These are phyloP conservation scores for Ogataea salicorniae DNA, from an alignment of 805 yeast genomes.

Conservation along the genomic window DNA sequence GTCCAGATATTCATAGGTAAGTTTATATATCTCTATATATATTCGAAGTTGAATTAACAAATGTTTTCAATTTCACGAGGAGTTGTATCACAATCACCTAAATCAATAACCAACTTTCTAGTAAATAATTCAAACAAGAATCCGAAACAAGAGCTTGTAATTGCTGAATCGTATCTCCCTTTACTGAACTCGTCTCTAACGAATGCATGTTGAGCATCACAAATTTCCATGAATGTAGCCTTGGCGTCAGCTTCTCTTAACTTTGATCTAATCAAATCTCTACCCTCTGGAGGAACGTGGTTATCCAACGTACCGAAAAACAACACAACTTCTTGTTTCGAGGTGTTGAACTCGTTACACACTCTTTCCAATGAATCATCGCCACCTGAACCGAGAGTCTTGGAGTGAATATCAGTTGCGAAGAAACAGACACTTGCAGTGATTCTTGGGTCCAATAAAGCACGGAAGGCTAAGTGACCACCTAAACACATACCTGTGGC, in stretches of 20 bases:
- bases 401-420: slow-evolving; percentile 74
- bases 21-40: neutral
- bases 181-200: slow-evolving; percentile 73
- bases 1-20: too few relatives aligned
- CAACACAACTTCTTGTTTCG: slow-evolving; percentile 50
- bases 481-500: slow-evolving; percentile 88
- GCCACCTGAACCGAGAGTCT: slow-evolving; percentile 59
- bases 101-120: slow-evolving; percentile 59
- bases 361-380: slow-evolving; percentile 60
- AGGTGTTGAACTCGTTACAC: slow-evolving; percentile 46
- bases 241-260: slow-evolving; percentile 55
- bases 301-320: slow-evolving; percentile 76
- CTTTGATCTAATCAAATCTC: slow-evolving; percentile 61
- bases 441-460: slow-evolving; percentile 59
- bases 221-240: slow-evolving; percentile 67
- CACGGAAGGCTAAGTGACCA: slow-evolving; percentile 73
- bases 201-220: slow-evolving; percentile 81
- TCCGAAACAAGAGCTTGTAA: slow-evolving; percentile 60
- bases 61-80: slow-evolving; percentile 52
- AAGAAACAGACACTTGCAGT: slow-evolving; percentile 70
- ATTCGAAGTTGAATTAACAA: slow-evolving; percentile 36
- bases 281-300: slow-evolving; percentile 74
- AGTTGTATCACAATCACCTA: slow-evolving; percentile 58
- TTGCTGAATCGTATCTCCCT: slow-evolving; percentile 80
- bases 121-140: slow-evolving; percentile 68